Percentiles rank a stretch among this genome's conserved stretches.
Evolutionary conservation across 768 basidiomycete genomes (phyloP).

Genomic region (Butyriboletus loyo): DNA sequence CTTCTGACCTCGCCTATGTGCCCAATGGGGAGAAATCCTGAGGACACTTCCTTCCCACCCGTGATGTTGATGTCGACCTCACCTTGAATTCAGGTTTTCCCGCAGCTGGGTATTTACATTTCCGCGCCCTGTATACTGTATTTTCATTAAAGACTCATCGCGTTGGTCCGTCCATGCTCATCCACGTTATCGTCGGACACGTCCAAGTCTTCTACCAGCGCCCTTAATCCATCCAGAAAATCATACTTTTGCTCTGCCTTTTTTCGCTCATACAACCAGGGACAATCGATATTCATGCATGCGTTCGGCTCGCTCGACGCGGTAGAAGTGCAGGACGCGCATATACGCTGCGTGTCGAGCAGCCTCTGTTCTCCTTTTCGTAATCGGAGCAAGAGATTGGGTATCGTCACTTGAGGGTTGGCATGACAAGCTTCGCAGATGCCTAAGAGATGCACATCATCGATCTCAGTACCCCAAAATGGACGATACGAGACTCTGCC

Average conservation of each 20-base stretch:
- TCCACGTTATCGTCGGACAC: background rate
- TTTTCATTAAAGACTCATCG: slow-evolving; percentile 1
- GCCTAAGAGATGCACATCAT: slow-evolving; percentile 32
- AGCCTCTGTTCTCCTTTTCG: slow-evolving; percentile 55
- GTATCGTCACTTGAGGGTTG: slow-evolving; percentile 51
- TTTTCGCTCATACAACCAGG: slow-evolving; percentile 73
- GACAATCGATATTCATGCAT: slow-evolving; percentile 87
- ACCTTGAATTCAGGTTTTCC: background rate
- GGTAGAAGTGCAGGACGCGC: slow-evolving; percentile 63
- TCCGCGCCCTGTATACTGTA: background rate
- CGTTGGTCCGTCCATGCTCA: background rate
- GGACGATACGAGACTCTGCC: background rate
- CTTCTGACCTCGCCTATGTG: too few relatives aligned
- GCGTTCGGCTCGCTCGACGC: slow-evolving; percentile 55
- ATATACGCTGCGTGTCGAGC: slow-evolving; percentile 60
- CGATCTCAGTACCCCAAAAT: background rate
- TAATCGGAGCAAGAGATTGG: slow-evolving; percentile 53
- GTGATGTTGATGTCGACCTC: too few relatives aligned
- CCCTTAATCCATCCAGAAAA: slow-evolving; percentile 28
- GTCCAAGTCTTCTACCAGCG: slow-evolving; percentile 30
- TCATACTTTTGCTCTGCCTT: slow-evolving; percentile 47
- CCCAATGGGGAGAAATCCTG: too few relatives aligned
- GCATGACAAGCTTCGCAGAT: slow-evolving; percentile 63
- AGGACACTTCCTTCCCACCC: too few relatives aligned
- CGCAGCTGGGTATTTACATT: background rate